phyloP scores from a whole-genome alignment of 2,329 filamentous ascomycete species.

The Cordyceps militaris region DNA sequence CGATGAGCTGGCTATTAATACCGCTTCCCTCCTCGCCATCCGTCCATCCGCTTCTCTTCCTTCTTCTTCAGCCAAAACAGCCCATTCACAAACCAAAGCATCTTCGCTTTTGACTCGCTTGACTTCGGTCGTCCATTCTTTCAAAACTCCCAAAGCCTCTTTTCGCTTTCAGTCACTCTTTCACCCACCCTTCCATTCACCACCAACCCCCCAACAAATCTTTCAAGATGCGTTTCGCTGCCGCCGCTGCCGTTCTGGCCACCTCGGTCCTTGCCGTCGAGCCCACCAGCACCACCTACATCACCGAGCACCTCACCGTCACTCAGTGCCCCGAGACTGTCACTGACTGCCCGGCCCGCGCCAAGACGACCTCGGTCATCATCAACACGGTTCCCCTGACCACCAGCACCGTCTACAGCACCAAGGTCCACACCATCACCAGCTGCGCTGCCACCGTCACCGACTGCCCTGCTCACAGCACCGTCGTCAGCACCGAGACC shows the following conservation, averaged over 20 bases:
- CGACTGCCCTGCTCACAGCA: conserved; percentile 49
- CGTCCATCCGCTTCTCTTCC: conserved; percentile 21
- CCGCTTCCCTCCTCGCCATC: conserved; percentile 30
- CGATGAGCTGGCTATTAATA: conserved; percentile 37
- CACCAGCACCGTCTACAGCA: conserved; percentile 50
- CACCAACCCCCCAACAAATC: conserved; percentile 24
- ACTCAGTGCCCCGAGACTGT: conserved; percentile 53
- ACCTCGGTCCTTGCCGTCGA: conserved; percentile 24
- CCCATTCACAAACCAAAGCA: conserved; percentile 30
- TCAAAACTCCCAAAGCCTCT: conserved; percentile 27
- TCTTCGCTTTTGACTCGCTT: conserved; percentile 34
- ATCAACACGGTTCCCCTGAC: conserved; percentile 36
- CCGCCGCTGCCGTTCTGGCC: conserved; percentile 42
- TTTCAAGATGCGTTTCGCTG: conserved; percentile 57
- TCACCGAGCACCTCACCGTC: conserved; percentile 53
- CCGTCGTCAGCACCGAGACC: conserved; percentile 30
- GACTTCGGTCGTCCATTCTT: conserved; percentile 55
- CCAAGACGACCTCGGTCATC: conserved; percentile 30
- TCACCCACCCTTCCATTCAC: conserved; percentile 24
- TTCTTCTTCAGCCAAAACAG: conserved; percentile 38
- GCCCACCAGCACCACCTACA: conserved; percentile 44
- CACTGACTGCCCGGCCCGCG: conserved; percentile 51
- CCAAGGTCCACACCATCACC: conserved; percentile 55
- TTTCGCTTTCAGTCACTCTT: conserved; percentile 23
- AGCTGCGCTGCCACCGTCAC: conserved; percentile 52